A percentile compares a stretch with the other conserved stretches of the same genome.
Conservation (phyloP, 73 alveolate genomes). For the Tetrahymena borealis region DNA sequence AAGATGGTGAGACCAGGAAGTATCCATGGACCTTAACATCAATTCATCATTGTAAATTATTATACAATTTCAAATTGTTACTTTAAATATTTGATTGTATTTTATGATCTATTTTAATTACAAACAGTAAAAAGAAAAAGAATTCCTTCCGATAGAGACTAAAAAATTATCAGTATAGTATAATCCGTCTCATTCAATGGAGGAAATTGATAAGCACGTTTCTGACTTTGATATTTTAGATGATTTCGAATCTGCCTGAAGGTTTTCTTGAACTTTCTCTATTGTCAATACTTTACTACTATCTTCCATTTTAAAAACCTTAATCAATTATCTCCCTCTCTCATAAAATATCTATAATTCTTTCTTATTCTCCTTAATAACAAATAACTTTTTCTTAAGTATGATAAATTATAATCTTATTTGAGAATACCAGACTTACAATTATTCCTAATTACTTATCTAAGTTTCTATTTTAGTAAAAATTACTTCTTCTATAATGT, state of each 20-base stretch:
- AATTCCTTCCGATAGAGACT: not conserved
- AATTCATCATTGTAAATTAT: constrained; percentile 45
- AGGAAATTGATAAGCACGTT: not conserved
- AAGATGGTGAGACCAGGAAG: constrained; percentile 83
- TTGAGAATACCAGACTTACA: too few species aligned
- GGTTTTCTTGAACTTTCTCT: too few species aligned
- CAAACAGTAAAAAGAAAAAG: not conserved
- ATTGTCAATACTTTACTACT: too few species aligned
- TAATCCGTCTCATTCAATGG: not conserved
- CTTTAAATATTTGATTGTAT: not conserved
- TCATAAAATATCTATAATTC: too few species aligned
- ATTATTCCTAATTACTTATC: too few species aligned
- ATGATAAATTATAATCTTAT: too few species aligned
- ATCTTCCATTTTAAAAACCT: too few species aligned
- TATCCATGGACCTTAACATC: constrained; percentile 78
- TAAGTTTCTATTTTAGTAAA: too few species aligned
- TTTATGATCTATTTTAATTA: not conserved
- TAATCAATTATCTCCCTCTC: too few species aligned
- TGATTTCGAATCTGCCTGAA: not conserved
- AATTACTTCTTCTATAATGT: too few species aligned
- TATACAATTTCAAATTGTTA: not conserved
- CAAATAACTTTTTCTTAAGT: too few species aligned
- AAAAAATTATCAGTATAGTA: not conserved
- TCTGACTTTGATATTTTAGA: not conserved
- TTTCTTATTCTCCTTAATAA: too few species aligned